phyloP scores from a whole-genome alignment of 257 asterid species.

The Solanum pinnatisectum region DNA sequence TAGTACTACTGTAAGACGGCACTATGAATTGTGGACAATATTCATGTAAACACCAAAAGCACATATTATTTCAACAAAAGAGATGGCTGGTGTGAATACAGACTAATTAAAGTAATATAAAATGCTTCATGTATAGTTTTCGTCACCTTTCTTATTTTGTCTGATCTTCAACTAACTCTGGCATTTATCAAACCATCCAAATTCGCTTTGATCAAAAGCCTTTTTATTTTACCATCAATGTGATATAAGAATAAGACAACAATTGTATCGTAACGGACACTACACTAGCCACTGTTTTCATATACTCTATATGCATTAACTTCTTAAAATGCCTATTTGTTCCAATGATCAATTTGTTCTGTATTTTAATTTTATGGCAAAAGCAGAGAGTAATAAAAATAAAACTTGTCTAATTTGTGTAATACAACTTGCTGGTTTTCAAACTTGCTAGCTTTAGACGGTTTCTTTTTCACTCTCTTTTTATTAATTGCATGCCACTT shows the following conservation, averaged over 20 bases:
- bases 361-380: background rate
- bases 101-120: background rate
- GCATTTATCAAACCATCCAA: background rate
- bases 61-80: background rate
- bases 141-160: background rate
- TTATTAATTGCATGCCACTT: conserved; percentile 49
- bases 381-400: background rate
- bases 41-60: background rate
- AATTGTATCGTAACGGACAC: background rate
- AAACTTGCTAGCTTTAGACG: background rate
- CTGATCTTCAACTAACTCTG: background rate
- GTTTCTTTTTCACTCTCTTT: background rate
- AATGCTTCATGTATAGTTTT: background rate
- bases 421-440: background rate
- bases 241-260: background rate
- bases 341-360: background rate
- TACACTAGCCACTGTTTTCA: background rate
- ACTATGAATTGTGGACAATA: background rate
- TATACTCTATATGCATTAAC: background rate
- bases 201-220: background rate
- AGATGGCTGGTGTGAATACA: background rate
- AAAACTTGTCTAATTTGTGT: background rate
- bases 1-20: background rate
- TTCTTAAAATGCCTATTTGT: background rate
- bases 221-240: background rate